These are phyloP conservation scores for Penstemon davidsonii DNA, from an alignment of 257 asterid genomes.

Conservation along the genomic window DNA sequence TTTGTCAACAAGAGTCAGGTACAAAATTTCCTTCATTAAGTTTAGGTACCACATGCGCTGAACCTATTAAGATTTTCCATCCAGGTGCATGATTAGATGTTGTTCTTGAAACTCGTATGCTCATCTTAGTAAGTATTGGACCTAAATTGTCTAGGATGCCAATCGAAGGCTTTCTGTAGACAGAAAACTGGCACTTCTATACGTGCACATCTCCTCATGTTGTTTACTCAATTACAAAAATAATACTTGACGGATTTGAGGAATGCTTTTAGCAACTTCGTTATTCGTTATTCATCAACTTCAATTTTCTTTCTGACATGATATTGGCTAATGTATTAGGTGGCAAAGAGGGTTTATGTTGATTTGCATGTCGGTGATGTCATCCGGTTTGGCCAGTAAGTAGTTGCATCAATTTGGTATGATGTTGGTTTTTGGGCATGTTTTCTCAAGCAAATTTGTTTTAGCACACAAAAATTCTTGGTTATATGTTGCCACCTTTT, in stretches of 20 bases:
- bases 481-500: constrained; percentile 3
- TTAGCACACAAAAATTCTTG: neutral
- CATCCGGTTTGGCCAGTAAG: constrained; percentile 96
- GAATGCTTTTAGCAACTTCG: neutral
- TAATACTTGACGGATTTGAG: constrained; percentile 5
- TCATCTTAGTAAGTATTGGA: constrained; percentile 6
- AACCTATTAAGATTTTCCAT: neutral
- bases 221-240: constrained; percentile 11
- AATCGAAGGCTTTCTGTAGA: constrained; percentile 15
- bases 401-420: constrained; percentile 23
- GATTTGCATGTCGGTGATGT: constrained; percentile 95
- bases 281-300: neutral
- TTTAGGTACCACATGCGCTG: constrained; percentile 2
- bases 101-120: constrained; percentile 22
- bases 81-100: neutral
- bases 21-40: constrained; percentile 20
- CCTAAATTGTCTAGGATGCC: constrained; percentile 15
- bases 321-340: constrained; percentile 45
- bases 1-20: constrained; percentile 90
- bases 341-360: constrained; percentile 69
- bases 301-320: constrained; percentile 23
- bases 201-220: constrained; percentile 3
- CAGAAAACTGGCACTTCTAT: constrained; percentile 8
- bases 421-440: constrained; percentile 16
- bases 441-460: neutral